Percentiles rank a stretch among this genome's conserved stretches.
phyloP scores from a whole-genome alignment of 495 filamentous ascomycete species.

The Hypomontagnella submonticulosa region DNA sequence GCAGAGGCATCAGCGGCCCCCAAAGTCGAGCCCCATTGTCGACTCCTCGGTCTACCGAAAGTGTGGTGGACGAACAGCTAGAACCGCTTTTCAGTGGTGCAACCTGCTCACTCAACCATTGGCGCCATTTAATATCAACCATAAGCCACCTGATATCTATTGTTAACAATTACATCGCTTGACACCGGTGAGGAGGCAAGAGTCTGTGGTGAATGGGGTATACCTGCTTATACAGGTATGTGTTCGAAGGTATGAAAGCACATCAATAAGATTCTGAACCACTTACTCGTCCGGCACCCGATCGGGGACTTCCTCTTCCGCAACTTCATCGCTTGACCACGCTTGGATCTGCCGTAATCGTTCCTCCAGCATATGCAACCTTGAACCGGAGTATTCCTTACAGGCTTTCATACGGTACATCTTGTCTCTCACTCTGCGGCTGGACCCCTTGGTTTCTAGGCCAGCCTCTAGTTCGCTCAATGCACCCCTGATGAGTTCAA shows the following conservation, averaged over 20 bases:
- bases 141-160: conserved; percentile 34
- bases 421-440: conserved; percentile 9
- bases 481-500: conserved; percentile 36
- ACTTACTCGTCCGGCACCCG: conserved; percentile 44
- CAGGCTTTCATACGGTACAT: conserved; percentile 40
- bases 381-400: conserved; percentile 41
- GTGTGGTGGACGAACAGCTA: neutral
- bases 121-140: conserved; percentile 41
- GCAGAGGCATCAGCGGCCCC: conserved; percentile 31
- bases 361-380: conserved; percentile 40
- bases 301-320: conserved; percentile 30
- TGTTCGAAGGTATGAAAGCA: too few relatives aligned
- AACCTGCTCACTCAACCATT: conserved; percentile 43
- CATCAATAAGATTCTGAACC: neutral
- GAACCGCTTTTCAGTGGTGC: conserved; percentile 6
- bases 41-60: neutral
- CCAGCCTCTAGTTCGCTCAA: conserved; percentile 28
- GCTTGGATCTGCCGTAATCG: conserved; percentile 37
- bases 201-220: neutral
- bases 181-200: neutral
- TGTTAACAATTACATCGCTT: conserved; percentile 20
- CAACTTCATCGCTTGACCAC: conserved; percentile 22
- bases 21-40: conserved; percentile 14
- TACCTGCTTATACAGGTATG: too few relatives aligned
- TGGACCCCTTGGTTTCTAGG: neutral